phyloP scores from a whole-genome alignment of 2,329 filamentous ascomycete species.

The Cadophora sp. region DNA sequence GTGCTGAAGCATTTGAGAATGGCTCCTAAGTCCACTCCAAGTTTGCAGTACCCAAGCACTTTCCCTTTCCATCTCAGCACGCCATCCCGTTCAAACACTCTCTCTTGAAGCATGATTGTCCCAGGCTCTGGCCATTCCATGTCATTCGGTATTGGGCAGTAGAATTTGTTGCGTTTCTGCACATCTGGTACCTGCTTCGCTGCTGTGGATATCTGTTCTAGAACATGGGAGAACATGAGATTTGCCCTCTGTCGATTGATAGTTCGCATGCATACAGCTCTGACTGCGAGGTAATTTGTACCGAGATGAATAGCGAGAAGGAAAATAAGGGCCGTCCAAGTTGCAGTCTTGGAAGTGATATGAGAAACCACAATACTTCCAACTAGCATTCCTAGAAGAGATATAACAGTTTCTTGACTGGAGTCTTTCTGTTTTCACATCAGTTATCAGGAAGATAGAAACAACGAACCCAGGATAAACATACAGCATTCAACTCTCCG shows the following conservation, averaged over 20 bases:
- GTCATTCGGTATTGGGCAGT: neutral
- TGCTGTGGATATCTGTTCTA: slow-evolving; percentile 42
- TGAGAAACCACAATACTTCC: slow-evolving; percentile 82
- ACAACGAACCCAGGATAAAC: slow-evolving; percentile 33
- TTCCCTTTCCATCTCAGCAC: slow-evolving; percentile 58
- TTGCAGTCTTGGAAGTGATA: slow-evolving; percentile 73
- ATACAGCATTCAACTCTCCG: slow-evolving; percentile 85
- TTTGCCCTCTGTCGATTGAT: slow-evolving; percentile 88
- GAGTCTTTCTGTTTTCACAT: slow-evolving; percentile 69
- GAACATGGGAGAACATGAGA: slow-evolving; percentile 71
- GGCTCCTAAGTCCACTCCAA: slow-evolving; percentile 56
- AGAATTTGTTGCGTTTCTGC: neutral
- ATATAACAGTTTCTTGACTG: slow-evolving; percentile 93
- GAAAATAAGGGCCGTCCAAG: slow-evolving; percentile 74
- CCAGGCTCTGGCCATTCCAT: slow-evolving; percentile 63
- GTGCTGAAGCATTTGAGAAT: slow-evolving; percentile 35
- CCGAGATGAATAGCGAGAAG: slow-evolving; percentile 79
- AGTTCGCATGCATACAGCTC: slow-evolving; percentile 80
- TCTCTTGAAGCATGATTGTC: slow-evolving; percentile 60
- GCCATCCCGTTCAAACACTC: slow-evolving; percentile 42
- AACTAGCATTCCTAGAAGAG: slow-evolving; percentile 82
- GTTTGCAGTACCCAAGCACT: slow-evolving; percentile 59
- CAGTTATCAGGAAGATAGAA: neutral
- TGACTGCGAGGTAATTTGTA: slow-evolving; percentile 87
- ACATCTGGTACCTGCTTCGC: neutral